Conservation (phyloP, 805 yeast species). For the Pichia kluyveri region DNA sequence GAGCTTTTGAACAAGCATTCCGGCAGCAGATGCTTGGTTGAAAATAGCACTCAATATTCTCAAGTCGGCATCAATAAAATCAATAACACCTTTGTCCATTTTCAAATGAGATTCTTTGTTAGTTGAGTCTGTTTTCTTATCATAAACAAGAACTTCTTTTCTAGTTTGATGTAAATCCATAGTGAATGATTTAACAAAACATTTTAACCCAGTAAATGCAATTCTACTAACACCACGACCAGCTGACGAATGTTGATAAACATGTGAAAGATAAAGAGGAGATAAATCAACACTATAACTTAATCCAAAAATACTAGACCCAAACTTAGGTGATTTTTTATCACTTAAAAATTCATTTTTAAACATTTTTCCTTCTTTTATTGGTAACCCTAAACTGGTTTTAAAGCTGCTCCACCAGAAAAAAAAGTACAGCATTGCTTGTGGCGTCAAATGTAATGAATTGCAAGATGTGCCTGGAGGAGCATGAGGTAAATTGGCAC, state of each 20-base stretch:
- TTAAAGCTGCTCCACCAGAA: slow-evolving; percentile 83
- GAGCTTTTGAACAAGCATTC: slow-evolving; percentile 28
- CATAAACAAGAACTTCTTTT: slow-evolving; percentile 26
- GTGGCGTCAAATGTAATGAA: slow-evolving; percentile 70
- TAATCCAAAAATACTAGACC: slow-evolving; percentile 48
- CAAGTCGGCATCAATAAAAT: slow-evolving; percentile 58
- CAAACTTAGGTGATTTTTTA: slow-evolving; percentile 23
- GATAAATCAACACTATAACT: slow-evolving; percentile 68
- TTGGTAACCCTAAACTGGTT: slow-evolving; percentile 71
- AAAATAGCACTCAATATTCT: slow-evolving; percentile 58
- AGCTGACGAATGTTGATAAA: slow-evolving; percentile 42
- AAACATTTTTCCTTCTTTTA: slow-evolving; percentile 67
- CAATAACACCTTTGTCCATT: slow-evolving; percentile 64
- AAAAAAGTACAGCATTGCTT: slow-evolving; percentile 56
- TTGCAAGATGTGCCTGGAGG: slow-evolving; percentile 38
- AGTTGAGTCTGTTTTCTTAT: slow-evolving; percentile 33
- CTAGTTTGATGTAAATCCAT: slow-evolving; percentile 63
- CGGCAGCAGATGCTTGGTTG: slow-evolving; percentile 42
- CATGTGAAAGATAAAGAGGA: slow-evolving; percentile 69
- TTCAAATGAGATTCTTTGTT: slow-evolving; percentile 42
- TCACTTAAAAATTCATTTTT: slow-evolving; percentile 30
- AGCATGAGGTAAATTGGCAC: slow-evolving; percentile 10
- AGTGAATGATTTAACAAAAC: slow-evolving; percentile 42
- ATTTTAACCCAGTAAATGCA: slow-evolving; percentile 65
- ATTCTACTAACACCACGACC: slow-evolving; percentile 33